Conservation (phyloP, 2,329 filamentous ascomycete species). For the Aureobasidium sp. region DNA sequence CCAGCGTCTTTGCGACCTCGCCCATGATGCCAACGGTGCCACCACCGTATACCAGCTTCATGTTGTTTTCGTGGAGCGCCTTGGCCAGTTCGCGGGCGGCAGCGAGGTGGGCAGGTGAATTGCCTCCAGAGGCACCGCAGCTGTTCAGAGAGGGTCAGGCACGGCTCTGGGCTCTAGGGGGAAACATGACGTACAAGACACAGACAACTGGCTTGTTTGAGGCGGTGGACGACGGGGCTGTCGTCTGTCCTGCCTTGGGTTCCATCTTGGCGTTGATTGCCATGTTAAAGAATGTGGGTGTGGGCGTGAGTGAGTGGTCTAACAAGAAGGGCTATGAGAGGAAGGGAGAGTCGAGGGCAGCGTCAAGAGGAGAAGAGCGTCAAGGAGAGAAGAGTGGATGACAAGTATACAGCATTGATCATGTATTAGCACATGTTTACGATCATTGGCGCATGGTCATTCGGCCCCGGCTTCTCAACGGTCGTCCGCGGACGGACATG, state of each 20-base stretch:
- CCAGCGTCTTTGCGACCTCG: slow-evolving; percentile 79
- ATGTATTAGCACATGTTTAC: slow-evolving; percentile 9
- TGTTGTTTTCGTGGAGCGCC: slow-evolving; percentile 67
- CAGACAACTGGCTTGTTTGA: slow-evolving; percentile 62
- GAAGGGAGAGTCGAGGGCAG: background rate
- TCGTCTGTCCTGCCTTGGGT: slow-evolving; percentile 7
- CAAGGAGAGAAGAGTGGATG: background rate
- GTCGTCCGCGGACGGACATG: background rate
- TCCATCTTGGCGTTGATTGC: slow-evolving; percentile 16
- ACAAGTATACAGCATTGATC: background rate
- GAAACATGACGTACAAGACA: slow-evolving; percentile 59
- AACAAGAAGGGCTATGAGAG: background rate
- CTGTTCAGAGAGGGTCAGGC: slow-evolving; percentile 33
- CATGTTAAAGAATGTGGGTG: slow-evolving; percentile 13
- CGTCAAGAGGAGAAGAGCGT: background rate
- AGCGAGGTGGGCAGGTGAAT: slow-evolving; percentile 65
- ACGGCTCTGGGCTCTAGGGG: background rate
- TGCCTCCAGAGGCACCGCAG: slow-evolving; percentile 76
- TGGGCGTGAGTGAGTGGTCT: background rate
- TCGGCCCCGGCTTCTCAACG: slow-evolving; percentile 6
- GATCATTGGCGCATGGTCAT: slow-evolving; percentile 12
- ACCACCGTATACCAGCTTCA: slow-evolving; percentile 86
- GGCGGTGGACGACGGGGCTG: slow-evolving; percentile 17
- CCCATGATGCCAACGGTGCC: slow-evolving; percentile 95
- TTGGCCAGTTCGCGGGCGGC: slow-evolving; percentile 69